Conservation (phyloP, 148 eudicot genomes). For the Spergularia bocconei region DNA sequence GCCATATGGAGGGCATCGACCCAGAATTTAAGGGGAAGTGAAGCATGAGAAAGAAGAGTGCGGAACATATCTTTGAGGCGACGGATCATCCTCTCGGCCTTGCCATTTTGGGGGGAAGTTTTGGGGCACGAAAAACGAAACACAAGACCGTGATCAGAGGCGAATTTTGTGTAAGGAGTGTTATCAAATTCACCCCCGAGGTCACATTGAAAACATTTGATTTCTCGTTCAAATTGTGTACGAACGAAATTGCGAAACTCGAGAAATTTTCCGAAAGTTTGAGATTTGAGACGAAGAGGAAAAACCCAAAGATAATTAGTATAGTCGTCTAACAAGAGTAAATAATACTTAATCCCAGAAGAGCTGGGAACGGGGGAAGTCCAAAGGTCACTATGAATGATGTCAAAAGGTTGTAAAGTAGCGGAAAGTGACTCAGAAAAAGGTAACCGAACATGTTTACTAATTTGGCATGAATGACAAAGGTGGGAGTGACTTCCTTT, state of each 20-base stretch:
- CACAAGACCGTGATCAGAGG: background rate
- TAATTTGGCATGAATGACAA: background rate
- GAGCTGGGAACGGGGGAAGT: background rate
- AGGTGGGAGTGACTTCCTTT: background rate
- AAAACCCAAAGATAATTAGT: background rate
- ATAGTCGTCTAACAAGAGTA: background rate
- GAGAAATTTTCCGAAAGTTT: background rate
- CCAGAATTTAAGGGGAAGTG: background rate
- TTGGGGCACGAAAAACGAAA: background rate
- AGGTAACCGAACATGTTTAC: background rate
- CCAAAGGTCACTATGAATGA: background rate
- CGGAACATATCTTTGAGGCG: background rate
- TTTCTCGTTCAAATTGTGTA: background rate
- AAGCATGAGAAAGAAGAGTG: background rate
- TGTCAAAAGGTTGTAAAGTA: background rate
- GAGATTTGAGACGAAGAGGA: background rate
- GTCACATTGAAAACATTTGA: conserved; percentile 5
- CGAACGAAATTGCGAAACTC: background rate
- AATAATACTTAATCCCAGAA: background rate
- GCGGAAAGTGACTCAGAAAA: background rate
- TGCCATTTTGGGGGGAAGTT: background rate
- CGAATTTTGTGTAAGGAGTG: background rate
- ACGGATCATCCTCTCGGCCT: background rate
- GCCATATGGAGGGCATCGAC: background rate
- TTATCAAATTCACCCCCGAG: background rate